Evolutionary conservation across 768 basidiomycete species (phyloP), one percentile per base, ranked within the genome.

Genomic region (Russula dissimulans): DNA sequence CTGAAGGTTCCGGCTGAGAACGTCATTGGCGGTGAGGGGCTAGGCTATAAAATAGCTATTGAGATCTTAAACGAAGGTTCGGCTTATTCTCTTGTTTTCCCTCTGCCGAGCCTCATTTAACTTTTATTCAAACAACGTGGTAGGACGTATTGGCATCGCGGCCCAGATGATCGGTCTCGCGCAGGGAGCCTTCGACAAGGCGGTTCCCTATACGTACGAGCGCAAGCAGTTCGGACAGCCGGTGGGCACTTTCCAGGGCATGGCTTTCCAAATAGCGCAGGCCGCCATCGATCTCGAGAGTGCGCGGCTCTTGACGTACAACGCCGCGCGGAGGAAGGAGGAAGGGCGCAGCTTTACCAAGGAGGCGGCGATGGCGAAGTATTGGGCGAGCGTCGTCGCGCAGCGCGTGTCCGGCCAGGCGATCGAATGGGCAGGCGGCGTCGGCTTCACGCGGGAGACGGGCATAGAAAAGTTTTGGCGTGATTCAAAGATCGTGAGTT

Each of bases 311-410:
- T 72, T 98, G 64, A 95, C 94, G 7, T 99, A 99, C 76, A 98
- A 97, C 68, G 95, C 95, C 22, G 95, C 97, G 43, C 79, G 95
- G 34, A 80, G 91, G 56, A 95, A 95, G 79, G 95, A 97, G 72
- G 89, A 94, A 71, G 92, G 93, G 9, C 77, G 78, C 69, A 68
- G 75, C 31, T 99, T 98, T 73, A 85, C 86, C 32, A 91, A 90
- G 73, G 91, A 97, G 74, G 95, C 97, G 11, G 97, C 97, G 2
- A 97, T 97, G 91, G 97, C 97, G 52, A 99, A 99, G 73, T 95
- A 89, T 69, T 91, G 85, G 79, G 81, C 87, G 26, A 92, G 91
- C 61, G 81, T 88, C 22, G 83, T 99, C 6, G 97, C 97, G 14
- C 90, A 95, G 73, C 78, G 80, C 45, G 94, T 97, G 2, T 81